Evolutionary conservation across 371 early-diverging fungal species (phyloP).

Genomic region (Mucor circinelloides): DNA sequence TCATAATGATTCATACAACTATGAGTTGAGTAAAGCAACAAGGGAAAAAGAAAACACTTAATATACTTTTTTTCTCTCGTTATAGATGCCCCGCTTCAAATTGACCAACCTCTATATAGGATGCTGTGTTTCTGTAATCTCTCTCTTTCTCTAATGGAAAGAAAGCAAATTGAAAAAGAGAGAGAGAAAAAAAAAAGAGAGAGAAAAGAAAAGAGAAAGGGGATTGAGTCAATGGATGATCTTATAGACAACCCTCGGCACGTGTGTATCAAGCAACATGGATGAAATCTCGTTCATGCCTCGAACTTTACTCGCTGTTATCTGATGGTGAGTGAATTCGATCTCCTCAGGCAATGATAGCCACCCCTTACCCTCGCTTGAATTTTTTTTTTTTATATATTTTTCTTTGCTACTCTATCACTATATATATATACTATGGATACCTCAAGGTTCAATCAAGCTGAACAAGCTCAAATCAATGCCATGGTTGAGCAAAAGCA

Average conservation of each 20-base stretch:
- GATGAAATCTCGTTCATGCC: background rate
- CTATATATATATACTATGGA: conserved; percentile 50
- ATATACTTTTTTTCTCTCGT: background rate
- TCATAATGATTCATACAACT: conserved; percentile 10
- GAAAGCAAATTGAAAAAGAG: background rate
- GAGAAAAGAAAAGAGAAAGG: background rate
- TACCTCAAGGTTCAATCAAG: conserved; percentile 63
- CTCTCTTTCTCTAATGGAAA: conserved; percentile 3
- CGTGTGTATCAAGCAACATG: background rate
- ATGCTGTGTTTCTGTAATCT: background rate
- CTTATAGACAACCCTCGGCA: background rate
- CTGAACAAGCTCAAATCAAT: conserved; percentile 76
- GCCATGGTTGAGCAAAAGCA: conserved; percentile 87
- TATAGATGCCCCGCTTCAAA: background rate
- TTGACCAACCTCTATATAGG: background rate
- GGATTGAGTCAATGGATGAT: background rate
- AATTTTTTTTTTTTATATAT: background rate
- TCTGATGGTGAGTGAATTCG: background rate
- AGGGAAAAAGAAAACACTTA: background rate
- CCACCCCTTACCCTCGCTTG: background rate
- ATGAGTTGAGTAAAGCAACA: background rate
- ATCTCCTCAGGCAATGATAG: background rate
- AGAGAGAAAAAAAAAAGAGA: background rate
- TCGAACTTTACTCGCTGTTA: background rate
- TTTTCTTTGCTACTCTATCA: background rate